Evolutionary conservation across 176 grass and related monocot genomes (phyloP).

Genomic region (Rhynchospora tenuis): DNA sequence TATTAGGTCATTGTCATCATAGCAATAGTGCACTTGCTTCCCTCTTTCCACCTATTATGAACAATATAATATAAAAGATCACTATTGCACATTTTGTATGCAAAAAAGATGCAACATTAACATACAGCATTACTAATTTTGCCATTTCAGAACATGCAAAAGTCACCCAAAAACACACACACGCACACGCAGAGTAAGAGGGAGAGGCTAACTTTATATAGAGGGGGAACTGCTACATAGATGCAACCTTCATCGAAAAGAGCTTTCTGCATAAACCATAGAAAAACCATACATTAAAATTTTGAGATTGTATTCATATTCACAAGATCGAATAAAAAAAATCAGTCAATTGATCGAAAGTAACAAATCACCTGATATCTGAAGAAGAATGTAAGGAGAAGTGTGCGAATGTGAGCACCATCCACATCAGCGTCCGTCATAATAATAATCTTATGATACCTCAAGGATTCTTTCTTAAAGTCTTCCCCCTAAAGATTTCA

Average conservation of each 20-base stretch:
- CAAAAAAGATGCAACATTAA: not conserved
- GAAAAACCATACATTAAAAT: slow-evolving; percentile 11
- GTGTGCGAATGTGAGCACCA: slow-evolving; percentile 90
- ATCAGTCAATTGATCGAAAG: not conserved
- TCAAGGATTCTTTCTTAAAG: slow-evolving; percentile 90
- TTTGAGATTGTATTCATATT: slow-evolving; percentile 1
- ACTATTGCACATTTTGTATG: not conserved
- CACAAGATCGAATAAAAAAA: not conserved
- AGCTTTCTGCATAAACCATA: slow-evolving; percentile 60
- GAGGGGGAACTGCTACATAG: slow-evolving; percentile 93
- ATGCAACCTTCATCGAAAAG: slow-evolving; percentile 97
- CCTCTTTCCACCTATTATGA: slow-evolving; percentile 79
- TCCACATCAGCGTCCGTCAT: slow-evolving; percentile 99
- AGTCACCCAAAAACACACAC: no score
- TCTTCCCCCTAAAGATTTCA: slow-evolving; percentile 78
- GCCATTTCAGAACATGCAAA: no score
- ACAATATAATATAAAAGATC: not conserved
- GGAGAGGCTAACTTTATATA: slow-evolving; percentile 64
- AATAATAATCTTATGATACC: slow-evolving; percentile 98
- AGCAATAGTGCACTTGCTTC: slow-evolving; percentile 90
- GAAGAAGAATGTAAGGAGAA: slow-evolving; percentile 98
- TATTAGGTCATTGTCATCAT: slow-evolving; percentile 76
- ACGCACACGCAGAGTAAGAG: not conserved
- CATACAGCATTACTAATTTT: no score
- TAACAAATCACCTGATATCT: slow-evolving; percentile 78